Evolutionary conservation across 2,329 filamentous ascomycete genomes (phyloP), one percentile per base, ranked within the genome.

Genomic region (Trichoderma lentiforme): DNA sequence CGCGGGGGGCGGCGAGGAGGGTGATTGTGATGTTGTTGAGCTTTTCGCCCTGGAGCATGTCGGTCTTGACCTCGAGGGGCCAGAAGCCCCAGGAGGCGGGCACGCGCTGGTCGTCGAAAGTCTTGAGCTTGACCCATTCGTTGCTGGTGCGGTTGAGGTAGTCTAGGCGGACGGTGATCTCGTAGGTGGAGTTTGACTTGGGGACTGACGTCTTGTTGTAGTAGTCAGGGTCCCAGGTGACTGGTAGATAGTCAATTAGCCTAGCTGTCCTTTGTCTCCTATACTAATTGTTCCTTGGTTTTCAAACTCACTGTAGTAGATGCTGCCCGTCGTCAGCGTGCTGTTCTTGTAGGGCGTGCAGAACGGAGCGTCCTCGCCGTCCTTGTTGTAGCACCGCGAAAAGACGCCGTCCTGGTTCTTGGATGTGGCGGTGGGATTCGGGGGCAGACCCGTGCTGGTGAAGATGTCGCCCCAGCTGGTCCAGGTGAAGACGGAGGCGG

Each of bases 191-290:
- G 74, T 81, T 81, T 73, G 73, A 74, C 39, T 61, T 70, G 56
- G 34, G 32, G 73, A 72, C 74, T 60, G 21, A 53, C 3, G 81
- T 79, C 62, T 80, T 77, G 75, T 81, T 81, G 81, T 87, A 88
- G 79, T 82, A 86, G 65, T 83, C 79, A 28, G 86, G 81, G 74
- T 90, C 87, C 87, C 87, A 89, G 32, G 86, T 88, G 69, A 89
- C 87, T 89, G n/a, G 2, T 6, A 36, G 5, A 30, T 24, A 5
- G 6, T 14, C 26, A n/a, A 32, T 32, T 21, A 32, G 26, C 3
- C 6, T 18, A 18, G 32, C 15, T n/a, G 28, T 60, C 9, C 18
- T 6, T 32, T 14, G 7, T 30, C 28, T 8, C n/a, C n/a, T n/a
- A n/a, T n/a, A n/a, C n/a, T n/a, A n/a, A n/a, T n/a, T n/a, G n/a